A percentile compares a stretch with the other conserved stretches of the same genome.
These are phyloP conservation scores for Penicillium waksmanii DNA, from an alignment of 495 filamentous ascomycete species.

Conservation along the genomic window DNA sequence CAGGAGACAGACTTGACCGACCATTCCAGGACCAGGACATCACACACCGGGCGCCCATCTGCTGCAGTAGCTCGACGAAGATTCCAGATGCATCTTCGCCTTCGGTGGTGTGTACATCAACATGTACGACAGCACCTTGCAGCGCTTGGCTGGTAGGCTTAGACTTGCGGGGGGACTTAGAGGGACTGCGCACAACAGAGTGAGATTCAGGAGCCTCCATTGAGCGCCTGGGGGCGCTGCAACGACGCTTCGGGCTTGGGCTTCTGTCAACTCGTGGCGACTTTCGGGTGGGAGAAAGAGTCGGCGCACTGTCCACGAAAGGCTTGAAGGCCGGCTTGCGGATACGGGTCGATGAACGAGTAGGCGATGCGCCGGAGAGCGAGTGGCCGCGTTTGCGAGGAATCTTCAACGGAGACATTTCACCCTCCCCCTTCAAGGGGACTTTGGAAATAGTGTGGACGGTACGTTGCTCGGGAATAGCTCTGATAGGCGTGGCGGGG, in stretches of 20 bases:
- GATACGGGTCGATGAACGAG: constrained; percentile 39
- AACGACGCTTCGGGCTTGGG: constrained; percentile 31
- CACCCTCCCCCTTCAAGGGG: constrained; percentile 69
- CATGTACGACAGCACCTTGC: constrained; percentile 78
- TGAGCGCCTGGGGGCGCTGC: constrained; percentile 19
- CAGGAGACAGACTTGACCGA: constrained; percentile 41
- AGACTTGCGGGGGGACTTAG: constrained; percentile 36
- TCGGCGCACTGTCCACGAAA: constrained; percentile 17
- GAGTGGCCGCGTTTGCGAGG: constrained; percentile 58
- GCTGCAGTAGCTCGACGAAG: constrained; percentile 78
- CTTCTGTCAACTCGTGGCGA: constrained; percentile 23
- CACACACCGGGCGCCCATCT: constrained; percentile 85
- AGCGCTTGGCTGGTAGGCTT: constrained; percentile 42
- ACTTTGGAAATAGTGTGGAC: constrained; percentile 78
- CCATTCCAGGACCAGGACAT: constrained; percentile 88
- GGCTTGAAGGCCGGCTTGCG: constrained; percentile 32
- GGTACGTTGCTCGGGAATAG: constrained; percentile 37
- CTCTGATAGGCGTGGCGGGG: constrained; percentile 41
- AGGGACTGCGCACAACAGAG: constrained; percentile 31
- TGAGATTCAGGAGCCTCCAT: constrained; percentile 20
- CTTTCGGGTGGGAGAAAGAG: constrained; percentile 33
- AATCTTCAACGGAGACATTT: constrained; percentile 61
- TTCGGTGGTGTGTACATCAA: constrained; percentile 91
- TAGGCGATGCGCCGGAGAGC: constrained; percentile 42
- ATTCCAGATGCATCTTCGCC: constrained; percentile 83